Conservation (phyloP, 164 flowering plant species). For the Annona squamosa region DNA sequence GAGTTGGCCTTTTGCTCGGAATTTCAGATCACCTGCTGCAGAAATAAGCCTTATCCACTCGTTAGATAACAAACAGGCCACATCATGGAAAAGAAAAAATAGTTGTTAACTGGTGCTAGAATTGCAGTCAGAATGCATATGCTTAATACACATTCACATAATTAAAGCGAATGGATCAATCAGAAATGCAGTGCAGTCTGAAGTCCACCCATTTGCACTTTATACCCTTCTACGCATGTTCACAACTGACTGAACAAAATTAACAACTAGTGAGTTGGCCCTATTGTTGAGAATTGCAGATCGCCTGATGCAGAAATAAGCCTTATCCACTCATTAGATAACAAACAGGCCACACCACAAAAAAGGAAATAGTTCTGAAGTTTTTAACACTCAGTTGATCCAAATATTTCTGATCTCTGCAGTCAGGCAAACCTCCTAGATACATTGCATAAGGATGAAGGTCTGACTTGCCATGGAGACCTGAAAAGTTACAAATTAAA, state of each 20-base stretch:
- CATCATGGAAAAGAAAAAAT: background rate
- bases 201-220: background rate
- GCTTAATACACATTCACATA: no score
- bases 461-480: background rate
- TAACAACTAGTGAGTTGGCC: no score
- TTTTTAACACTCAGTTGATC: no score
- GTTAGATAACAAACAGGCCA: background rate
- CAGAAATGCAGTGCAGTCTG: no score
- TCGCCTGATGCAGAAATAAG: background rate
- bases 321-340: background rate
- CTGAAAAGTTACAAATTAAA: no score
- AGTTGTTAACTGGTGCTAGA: background rate
- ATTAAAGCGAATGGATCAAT: no score
- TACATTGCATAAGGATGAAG: background rate
- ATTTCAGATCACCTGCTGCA: background rate
- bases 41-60: background rate
- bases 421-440: no score
- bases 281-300: no score
- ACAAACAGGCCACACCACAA: background rate
- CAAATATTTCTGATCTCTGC: no score
- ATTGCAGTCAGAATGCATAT: no score
- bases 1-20: no score
- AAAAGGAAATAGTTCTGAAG: no score
- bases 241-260: background rate
- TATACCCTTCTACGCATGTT: background rate